phyloP scores from a whole-genome alignment of 2,329 filamentous ascomycete species.

The Trichoderma sp. region DNA sequence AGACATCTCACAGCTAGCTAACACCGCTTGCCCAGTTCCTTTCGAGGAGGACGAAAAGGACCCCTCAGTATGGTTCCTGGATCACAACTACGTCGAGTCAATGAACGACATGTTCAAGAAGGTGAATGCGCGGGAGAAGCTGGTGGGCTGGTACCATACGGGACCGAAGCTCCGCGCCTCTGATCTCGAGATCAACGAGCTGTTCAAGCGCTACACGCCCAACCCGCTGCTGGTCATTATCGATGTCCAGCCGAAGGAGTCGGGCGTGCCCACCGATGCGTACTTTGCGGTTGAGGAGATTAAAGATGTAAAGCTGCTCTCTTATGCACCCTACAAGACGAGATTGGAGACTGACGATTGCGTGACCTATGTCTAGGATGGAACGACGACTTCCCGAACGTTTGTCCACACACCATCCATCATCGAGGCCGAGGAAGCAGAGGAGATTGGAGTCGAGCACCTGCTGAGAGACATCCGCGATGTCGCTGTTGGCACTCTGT shows the following conservation, averaged over 20 bases:
- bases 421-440: conserved; percentile 97
- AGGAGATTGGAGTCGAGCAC: conserved; percentile 98
- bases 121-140: conserved; percentile 97
- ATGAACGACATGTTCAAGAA: conserved; percentile 99
- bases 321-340: neutral
- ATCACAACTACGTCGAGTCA: conserved; percentile 98
- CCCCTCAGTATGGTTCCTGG: conserved; percentile 97
- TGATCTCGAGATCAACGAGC: conserved; percentile 97
- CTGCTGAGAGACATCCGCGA: conserved; percentile 96
- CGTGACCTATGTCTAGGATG: conserved; percentile 66
- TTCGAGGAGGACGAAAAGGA: conserved; percentile 99
- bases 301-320: conserved; percentile 72
- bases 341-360: neutral
- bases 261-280: conserved; percentile 95
- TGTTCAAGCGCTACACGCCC: conserved; percentile 98
- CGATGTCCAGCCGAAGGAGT: conserved; percentile 96
- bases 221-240: conserved; percentile 97
- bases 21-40: conserved; percentile 64
- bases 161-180: conserved; percentile 95
- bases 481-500: conserved; percentile 94
- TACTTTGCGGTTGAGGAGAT: conserved; percentile 99
- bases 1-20: neutral
- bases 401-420: conserved; percentile 98
- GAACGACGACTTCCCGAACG: conserved; percentile 93
- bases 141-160: conserved; percentile 99